Percentiles rank a stretch among this genome's conserved stretches.
These are phyloP conservation scores for Erodium chrysanthum DNA, from an alignment of 441 rosid genomes.

Conservation along the genomic window DNA sequence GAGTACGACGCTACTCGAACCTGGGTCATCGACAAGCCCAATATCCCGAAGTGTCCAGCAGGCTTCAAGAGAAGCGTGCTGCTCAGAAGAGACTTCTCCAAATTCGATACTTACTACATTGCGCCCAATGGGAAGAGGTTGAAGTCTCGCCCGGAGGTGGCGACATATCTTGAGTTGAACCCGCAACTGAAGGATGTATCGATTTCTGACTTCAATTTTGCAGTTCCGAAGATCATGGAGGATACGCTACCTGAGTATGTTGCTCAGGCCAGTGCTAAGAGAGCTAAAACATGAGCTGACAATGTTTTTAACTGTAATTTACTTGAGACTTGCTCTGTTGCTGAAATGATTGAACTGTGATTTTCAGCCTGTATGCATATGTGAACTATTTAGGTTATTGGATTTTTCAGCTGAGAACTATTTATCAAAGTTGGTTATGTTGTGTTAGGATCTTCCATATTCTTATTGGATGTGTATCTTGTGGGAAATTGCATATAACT, in stretches of 20 bases:
- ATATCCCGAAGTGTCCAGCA: conserved; percentile 65
- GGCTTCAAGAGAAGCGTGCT: conserved; percentile 72
- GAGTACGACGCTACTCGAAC: conserved; percentile 52
- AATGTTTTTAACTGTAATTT: conserved; percentile 17
- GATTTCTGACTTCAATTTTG: conserved; percentile 53
- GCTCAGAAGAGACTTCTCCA: conserved; percentile 66
- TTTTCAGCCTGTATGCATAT: too few relatives aligned
- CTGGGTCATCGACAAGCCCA: conserved; percentile 85
- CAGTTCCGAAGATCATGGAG: conserved; percentile 72
- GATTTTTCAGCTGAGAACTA: too few relatives aligned
- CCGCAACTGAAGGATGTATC: conserved; percentile 43
- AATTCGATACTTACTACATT: conserved; percentile 76
- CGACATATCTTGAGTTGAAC: conserved; percentile 45
- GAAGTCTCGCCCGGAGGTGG: conserved; percentile 52
- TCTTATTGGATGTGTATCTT: too few relatives aligned
- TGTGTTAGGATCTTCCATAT: too few relatives aligned
- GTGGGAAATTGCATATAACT: too few relatives aligned
- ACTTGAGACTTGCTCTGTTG: background rate
- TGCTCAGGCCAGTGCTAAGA: conserved; percentile 28
- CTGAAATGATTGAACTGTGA: background rate
- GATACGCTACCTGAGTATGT: conserved; percentile 49
- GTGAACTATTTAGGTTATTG: too few relatives aligned
- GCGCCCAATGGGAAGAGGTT: conserved; percentile 67
- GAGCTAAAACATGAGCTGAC: conserved; percentile 26
- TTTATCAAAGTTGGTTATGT: too few relatives aligned